A percentile compares a stretch with the other conserved stretches of the same genome.
phyloP scores from a whole-genome alignment of 2,329 filamentous ascomycete species.

The Cladosporium halotolerans region DNA sequence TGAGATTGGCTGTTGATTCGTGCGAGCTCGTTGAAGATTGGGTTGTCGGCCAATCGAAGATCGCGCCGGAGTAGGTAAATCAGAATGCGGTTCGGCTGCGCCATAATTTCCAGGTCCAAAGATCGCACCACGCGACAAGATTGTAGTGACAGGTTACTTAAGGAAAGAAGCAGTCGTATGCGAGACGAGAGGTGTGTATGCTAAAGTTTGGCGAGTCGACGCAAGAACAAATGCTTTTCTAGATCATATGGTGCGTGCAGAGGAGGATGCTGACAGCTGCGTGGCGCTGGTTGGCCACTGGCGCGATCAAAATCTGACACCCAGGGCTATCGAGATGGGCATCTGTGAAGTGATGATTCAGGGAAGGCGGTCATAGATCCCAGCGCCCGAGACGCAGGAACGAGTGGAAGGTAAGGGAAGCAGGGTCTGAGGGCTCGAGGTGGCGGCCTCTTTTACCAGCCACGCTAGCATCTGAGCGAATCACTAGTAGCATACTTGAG shows the following conservation, averaged over 20 bases:
- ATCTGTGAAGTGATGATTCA: not conserved
- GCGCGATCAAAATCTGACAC: not conserved
- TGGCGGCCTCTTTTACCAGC: not conserved
- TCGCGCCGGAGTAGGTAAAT: slow-evolving; percentile 69
- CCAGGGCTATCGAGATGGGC: not conserved
- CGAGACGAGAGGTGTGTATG: not conserved
- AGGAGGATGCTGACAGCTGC: not conserved
- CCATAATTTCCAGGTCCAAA: not conserved
- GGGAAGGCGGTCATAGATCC: slow-evolving; percentile 11
- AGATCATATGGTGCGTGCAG: slow-evolving; percentile 1
- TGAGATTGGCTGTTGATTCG: slow-evolving; percentile 43
- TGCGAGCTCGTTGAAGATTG: slow-evolving; percentile 56
- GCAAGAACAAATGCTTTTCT: slow-evolving; percentile 4
- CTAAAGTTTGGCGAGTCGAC: slow-evolving; percentile 1
- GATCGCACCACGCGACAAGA: not conserved
- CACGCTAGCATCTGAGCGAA: not conserved
- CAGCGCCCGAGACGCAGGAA: slow-evolving; percentile 11
- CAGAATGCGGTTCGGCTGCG: slow-evolving; percentile 41
- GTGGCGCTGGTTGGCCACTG: slow-evolving; percentile 1
- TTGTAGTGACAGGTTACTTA: not conserved
- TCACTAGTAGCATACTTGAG: not conserved
- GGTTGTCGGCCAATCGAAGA: slow-evolving; percentile 67
- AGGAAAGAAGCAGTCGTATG: not conserved
- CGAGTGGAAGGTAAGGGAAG: not conserved
- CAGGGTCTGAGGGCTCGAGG: not conserved